Evolutionary conservation across 495 filamentous ascomycete genomes (phyloP).

Genomic region (Hypoxylon intermedium): DNA sequence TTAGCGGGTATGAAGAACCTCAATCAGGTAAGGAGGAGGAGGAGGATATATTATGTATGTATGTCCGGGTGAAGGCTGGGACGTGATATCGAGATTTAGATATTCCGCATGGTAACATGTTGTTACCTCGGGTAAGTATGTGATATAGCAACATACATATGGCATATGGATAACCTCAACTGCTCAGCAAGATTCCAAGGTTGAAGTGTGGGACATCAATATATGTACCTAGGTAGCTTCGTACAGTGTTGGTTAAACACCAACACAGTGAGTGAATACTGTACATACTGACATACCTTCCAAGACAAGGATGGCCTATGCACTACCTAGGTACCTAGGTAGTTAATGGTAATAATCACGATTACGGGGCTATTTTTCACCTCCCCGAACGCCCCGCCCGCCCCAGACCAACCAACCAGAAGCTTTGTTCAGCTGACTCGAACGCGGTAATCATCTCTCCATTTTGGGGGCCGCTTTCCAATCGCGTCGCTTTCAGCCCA

Average conservation of each 20-base stretch:
- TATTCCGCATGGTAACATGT: too few species aligned
- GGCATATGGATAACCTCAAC: neutral
- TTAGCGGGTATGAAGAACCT: neutral
- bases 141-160: neutral
- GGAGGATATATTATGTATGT: too few species aligned
- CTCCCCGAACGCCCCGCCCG: slow-evolving; percentile 15
- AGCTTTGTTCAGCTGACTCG: slow-evolving; percentile 19
- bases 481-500: slow-evolving; percentile 34
- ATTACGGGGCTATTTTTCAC: slow-evolving; percentile 31
- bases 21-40: too few species aligned
- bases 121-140: too few species aligned
- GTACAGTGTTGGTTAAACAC: too few species aligned
- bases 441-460: slow-evolving; percentile 28
- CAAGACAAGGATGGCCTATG: neutral
- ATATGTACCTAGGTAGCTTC: too few species aligned
- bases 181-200: neutral
- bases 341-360: slow-evolving; percentile 27
- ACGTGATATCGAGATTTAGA: too few species aligned
- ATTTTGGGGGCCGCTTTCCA: slow-evolving; percentile 33
- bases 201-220: too few species aligned
- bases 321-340: slow-evolving; percentile 17
- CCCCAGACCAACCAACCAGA: slow-evolving; percentile 18
- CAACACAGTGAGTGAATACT: too few species aligned
- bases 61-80: too few species aligned
- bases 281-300: neutral